Conservation (phyloP, 164 flowering plant species). For the Umbilicus rupestris region DNA sequence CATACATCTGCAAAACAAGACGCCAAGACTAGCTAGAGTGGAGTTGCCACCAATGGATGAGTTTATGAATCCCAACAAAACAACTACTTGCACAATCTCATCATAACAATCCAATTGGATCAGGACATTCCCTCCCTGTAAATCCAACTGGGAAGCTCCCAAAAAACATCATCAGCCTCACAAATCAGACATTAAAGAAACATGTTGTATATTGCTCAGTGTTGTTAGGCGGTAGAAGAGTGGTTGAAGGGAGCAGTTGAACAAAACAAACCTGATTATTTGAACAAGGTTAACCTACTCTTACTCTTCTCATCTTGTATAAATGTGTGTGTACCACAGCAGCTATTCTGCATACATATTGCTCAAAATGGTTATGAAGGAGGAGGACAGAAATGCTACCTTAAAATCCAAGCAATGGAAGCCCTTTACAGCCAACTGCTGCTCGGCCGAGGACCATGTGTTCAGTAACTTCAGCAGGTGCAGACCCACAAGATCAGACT, state of each 20-base stretch:
- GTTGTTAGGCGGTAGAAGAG: neutral
- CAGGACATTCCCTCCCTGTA: neutral
- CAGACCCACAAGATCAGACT: conserved; percentile 42
- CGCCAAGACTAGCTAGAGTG: neutral
- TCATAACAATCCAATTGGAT: neutral
- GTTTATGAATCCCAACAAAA: neutral
- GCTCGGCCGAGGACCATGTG: conserved; percentile 52
- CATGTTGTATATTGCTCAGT: neutral
- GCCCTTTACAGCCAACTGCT: conserved; percentile 69
- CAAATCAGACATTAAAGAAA: neutral
- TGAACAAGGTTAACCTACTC: neutral
- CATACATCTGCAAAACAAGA: neutral
- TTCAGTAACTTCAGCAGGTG: conserved; percentile 53
- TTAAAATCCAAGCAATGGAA: conserved; percentile 45
- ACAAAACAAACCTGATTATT: neutral
- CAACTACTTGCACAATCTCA: too few relatives aligned
- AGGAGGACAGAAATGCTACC: conserved; percentile 5
- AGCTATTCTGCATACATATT: neutral
- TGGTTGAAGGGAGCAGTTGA: conserved; percentile 8
- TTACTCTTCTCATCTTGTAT: neutral
- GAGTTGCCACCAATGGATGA: neutral
- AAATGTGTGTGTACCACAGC: neutral
- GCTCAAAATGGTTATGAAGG: neutral
- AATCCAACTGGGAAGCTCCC: neutral
- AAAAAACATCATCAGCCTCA: neutral